phyloP scores from a whole-genome alignment of 768 basidiomycete genomes.

The Collybiopsis confluens region DNA sequence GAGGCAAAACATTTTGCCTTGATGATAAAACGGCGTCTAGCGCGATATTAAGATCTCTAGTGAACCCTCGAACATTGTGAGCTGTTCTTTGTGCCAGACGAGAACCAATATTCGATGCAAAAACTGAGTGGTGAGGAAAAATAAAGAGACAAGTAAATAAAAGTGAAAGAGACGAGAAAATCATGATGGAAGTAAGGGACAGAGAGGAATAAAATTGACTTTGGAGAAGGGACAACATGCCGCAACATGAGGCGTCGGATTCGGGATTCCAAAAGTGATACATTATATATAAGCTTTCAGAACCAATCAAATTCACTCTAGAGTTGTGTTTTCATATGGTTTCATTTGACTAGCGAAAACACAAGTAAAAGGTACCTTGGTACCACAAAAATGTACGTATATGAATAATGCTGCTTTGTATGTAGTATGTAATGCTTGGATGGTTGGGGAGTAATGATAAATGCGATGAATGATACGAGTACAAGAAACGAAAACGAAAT shows the following conservation, averaged over 20 bases:
- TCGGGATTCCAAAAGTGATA: too few relatives aligned
- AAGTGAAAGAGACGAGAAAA: neutral
- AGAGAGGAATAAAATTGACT: too few relatives aligned
- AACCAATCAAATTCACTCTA: neutral
- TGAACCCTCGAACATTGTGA: neutral
- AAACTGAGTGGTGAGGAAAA: neutral
- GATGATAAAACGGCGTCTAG: conserved; percentile 1
- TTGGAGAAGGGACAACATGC: too few relatives aligned
- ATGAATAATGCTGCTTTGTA: conserved; percentile 4
- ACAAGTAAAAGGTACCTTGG: neutral
- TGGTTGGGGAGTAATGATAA: neutral
- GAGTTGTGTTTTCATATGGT: neutral
- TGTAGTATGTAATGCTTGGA: conserved; percentile 2
- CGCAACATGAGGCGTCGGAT: too few relatives aligned
- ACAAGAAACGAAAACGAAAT: neutral
- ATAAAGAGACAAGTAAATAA: neutral
- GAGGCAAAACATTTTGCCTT: neutral
- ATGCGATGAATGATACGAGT: neutral
- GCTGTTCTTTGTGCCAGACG: neutral
- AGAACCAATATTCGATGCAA: neutral
- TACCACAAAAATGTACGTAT: neutral
- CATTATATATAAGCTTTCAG: too few relatives aligned
- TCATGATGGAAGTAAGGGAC: conserved; percentile 1
- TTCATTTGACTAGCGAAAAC: neutral
- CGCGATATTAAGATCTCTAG: conserved; percentile 3